These are phyloP conservation scores for Acer campestre DNA, from an alignment of 345 rosid species.

Conservation along the genomic window DNA sequence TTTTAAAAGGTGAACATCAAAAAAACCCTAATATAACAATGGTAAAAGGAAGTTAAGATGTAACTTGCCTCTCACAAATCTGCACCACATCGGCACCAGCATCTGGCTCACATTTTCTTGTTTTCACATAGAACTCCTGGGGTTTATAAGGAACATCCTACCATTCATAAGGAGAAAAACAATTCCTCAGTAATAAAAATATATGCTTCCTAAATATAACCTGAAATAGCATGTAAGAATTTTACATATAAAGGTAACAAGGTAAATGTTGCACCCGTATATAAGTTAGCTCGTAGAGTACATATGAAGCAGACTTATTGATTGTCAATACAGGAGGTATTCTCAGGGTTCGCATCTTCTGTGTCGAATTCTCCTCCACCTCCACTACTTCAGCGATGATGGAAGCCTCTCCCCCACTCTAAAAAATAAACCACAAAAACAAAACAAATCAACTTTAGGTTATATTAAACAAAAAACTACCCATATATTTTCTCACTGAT, in stretches of 20 bases:
- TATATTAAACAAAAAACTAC: background rate
- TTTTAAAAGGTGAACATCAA: background rate
- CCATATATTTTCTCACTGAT: background rate
- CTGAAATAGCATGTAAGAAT: too few species aligned
- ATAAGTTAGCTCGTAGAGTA: constrained; percentile 70
- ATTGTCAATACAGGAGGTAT: constrained; percentile 79
- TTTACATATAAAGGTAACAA: background rate
- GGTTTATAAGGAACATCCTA: constrained; percentile 88
- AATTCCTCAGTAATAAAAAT: background rate
- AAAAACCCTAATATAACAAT: background rate
- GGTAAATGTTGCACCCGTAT: constrained; percentile 47
- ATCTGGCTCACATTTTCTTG: constrained; percentile 78
- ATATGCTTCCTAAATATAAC: too few species aligned
- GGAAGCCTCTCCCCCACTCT: constrained; percentile 94
- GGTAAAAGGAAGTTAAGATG: background rate
- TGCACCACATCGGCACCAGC: constrained; percentile 66
- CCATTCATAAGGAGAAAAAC: constrained; percentile 2
- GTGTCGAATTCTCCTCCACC: constrained; percentile 86
- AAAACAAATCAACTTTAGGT: background rate
- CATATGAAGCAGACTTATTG: constrained; percentile 82
- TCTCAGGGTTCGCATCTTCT: constrained; percentile 70
- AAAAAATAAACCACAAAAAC: background rate
- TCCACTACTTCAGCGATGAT: constrained; percentile 88
- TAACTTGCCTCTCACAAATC: constrained; percentile 71
- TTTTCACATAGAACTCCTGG: constrained; percentile 67